These are phyloP conservation scores for Stevia rebaudiana DNA, from an alignment of 140 eudicot species.

Conservation along the genomic window DNA sequence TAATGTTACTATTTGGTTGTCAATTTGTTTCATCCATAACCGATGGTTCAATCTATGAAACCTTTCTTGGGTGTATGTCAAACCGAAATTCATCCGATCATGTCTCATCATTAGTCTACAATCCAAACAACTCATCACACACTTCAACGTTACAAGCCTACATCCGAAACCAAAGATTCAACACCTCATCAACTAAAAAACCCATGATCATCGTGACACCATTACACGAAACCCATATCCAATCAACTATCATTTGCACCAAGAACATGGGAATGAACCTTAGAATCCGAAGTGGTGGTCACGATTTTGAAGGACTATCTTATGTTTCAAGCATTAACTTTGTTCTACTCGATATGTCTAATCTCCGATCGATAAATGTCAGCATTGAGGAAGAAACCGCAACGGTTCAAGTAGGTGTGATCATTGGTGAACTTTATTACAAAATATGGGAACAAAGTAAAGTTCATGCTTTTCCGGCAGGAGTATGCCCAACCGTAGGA, in stretches of 20 bases:
- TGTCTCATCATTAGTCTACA: slow-evolving; percentile 20
- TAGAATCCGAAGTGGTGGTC: slow-evolving; percentile 30
- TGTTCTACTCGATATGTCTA: slow-evolving; percentile 20
- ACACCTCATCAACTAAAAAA: slow-evolving; percentile 22
- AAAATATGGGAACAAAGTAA: slow-evolving; percentile 16
- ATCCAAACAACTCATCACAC: slow-evolving; percentile 25
- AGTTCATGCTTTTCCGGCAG: slow-evolving; percentile 21
- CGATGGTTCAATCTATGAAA: slow-evolving; percentile 4
- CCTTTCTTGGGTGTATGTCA: slow-evolving; percentile 20
- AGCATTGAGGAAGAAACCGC: slow-evolving; percentile 19
- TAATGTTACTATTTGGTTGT: slow-evolving; percentile 7
- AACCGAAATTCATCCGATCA: slow-evolving; percentile 5
- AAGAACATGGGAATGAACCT: slow-evolving; percentile 21
- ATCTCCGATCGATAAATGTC: slow-evolving; percentile 16
- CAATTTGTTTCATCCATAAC: background rate
- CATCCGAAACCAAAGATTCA: slow-evolving; percentile 26
- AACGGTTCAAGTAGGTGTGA: slow-evolving; percentile 24
- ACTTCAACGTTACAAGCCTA: slow-evolving; percentile 26
- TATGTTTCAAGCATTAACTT: slow-evolving; percentile 14
- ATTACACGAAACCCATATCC: slow-evolving; percentile 19
- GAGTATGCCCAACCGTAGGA: slow-evolving; percentile 30
- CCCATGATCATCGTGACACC: slow-evolving; percentile 33
- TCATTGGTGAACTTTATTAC: slow-evolving; percentile 23
- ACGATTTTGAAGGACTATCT: slow-evolving; percentile 29
- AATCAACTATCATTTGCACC: slow-evolving; percentile 24